phyloP scores from a whole-genome alignment of 192 early-diverging fungal genomes.

The Entrophospora sp. region DNA sequence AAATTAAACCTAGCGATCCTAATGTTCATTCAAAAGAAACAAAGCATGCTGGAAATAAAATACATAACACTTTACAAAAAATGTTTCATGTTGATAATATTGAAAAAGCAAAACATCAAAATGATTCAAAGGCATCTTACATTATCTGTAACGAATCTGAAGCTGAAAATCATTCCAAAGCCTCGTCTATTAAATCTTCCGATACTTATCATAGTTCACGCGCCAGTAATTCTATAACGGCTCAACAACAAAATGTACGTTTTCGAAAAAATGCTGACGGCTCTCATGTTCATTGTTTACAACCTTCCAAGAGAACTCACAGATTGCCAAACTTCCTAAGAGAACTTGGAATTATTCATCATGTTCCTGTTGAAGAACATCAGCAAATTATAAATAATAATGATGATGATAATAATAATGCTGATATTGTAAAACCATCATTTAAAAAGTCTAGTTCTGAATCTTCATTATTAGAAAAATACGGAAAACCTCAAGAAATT shows the following conservation, averaged over 20 bases:
- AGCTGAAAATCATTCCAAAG: not conserved
- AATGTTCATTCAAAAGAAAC: too few species aligned
- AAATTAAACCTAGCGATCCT: too few species aligned
- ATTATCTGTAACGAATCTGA: too few species aligned
- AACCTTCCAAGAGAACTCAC: not conserved
- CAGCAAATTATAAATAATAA: too few species aligned
- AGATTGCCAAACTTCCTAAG: constrained; percentile 6
- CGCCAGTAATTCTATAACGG: not conserved
- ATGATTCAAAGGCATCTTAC: not conserved
- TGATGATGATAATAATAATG: too few species aligned
- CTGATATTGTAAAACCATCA: not conserved
- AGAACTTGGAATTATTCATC: constrained; percentile 4
- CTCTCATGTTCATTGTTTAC: not conserved
- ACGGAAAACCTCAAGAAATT: constrained; percentile 32
- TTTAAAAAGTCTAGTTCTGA: not conserved
- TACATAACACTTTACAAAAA: not conserved
- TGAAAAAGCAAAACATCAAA: not conserved
- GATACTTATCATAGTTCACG: not conserved
- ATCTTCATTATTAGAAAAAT: constrained; percentile 25
- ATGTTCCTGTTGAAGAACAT: not conserved
- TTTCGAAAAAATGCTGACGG: not conserved
- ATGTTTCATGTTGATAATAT: not conserved
- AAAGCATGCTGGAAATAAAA: not conserved
- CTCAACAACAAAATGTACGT: too few species aligned
- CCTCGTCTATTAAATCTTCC: not conserved